Percentiles rank a stretch among this genome's conserved stretches.
Conservation (phyloP, 139 green algal genomes). For the Prasinococcaceae sp. region DNA sequence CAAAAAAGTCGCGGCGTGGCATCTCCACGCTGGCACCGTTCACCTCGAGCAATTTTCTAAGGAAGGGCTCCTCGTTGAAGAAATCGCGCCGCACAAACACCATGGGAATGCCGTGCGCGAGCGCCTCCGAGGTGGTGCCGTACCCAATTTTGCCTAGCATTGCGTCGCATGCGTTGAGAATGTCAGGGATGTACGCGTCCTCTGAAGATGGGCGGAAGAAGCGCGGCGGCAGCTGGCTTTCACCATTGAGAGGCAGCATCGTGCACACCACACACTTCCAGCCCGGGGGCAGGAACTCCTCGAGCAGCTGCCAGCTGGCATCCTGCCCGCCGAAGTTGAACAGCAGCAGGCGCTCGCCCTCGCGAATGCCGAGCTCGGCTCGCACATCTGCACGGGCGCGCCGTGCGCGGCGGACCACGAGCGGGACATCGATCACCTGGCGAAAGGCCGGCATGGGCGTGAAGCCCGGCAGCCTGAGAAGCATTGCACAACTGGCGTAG, state of each 20-base stretch:
- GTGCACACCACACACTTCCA: slow-evolving; percentile 45
- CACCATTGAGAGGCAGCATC: neutral
- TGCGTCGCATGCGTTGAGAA: slow-evolving; percentile 36
- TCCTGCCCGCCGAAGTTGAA: slow-evolving; percentile 39
- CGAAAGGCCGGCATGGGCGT: slow-evolving; percentile 43
- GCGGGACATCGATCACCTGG: slow-evolving; percentile 44
- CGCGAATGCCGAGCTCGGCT: slow-evolving; percentile 23
- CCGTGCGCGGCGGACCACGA: slow-evolving; percentile 37
- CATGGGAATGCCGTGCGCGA: slow-evolving; percentile 34
- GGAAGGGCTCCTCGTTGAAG: slow-evolving; percentile 62
- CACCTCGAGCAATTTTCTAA: slow-evolving; percentile 42
- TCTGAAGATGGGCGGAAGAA: slow-evolving; percentile 28
- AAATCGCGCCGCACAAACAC: slow-evolving; percentile 52
- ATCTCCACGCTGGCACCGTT: slow-evolving; percentile 34
- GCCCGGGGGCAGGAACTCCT: slow-evolving; percentile 32
- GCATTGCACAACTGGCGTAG: slow-evolving; percentile 28
- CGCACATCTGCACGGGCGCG: slow-evolving; percentile 20
- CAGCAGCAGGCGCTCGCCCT: slow-evolving; percentile 24
- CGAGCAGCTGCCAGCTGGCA: slow-evolving; percentile 24
- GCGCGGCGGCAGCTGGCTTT: neutral
- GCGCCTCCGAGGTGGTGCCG: slow-evolving; percentile 39
- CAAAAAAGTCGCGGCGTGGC: slow-evolving; percentile 38
- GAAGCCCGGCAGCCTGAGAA: slow-evolving; percentile 23
- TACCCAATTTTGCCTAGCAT: slow-evolving; percentile 60
- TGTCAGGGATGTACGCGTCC: slow-evolving; percentile 46